Evolutionary conservation across 345 rosid genomes (phyloP).

Genomic region (Boechera retrofracta): DNA sequence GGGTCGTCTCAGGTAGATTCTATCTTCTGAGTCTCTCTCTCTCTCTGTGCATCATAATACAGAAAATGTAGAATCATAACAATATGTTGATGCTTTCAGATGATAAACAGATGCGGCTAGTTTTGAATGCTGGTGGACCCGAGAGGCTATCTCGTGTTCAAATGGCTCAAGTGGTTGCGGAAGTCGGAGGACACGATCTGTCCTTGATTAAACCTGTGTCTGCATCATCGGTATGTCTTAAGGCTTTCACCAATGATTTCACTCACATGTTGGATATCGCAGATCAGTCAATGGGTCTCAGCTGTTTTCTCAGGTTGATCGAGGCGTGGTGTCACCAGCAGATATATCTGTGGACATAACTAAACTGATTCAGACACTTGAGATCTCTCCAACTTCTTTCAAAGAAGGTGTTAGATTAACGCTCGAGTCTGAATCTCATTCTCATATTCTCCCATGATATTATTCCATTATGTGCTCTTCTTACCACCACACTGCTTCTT

Average conservation of each 20-base stretch:
- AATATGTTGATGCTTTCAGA: slow-evolving; percentile 50
- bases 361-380: slow-evolving; percentile 60
- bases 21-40: neutral
- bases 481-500: neutral
- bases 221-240: slow-evolving; percentile 66
- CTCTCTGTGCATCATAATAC: neutral
- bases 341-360: slow-evolving; percentile 89
- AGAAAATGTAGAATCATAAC: slow-evolving; percentile 9
- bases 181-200: slow-evolving; percentile 60
- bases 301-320: slow-evolving; percentile 61
- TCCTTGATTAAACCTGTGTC: slow-evolving; percentile 72
- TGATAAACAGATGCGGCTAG: slow-evolving; percentile 64
- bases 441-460: slow-evolving; percentile 1
- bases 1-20: slow-evolving; percentile 63
- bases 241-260: neutral
- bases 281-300: neutral
- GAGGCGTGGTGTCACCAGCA: slow-evolving; percentile 78
- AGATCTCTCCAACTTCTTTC: slow-evolving; percentile 61
- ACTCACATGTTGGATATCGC: neutral
- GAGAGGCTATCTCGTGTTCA: slow-evolving; percentile 86
- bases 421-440: slow-evolving; percentile 50
- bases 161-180: slow-evolving; percentile 86
- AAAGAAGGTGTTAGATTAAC: slow-evolving; percentile 72
- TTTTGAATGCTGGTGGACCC: slow-evolving; percentile 84
- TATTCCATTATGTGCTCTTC: neutral